These are phyloP conservation scores for Backusella westeae DNA, from an alignment of 192 early-diverging fungal species.

Conservation along the genomic window DNA sequence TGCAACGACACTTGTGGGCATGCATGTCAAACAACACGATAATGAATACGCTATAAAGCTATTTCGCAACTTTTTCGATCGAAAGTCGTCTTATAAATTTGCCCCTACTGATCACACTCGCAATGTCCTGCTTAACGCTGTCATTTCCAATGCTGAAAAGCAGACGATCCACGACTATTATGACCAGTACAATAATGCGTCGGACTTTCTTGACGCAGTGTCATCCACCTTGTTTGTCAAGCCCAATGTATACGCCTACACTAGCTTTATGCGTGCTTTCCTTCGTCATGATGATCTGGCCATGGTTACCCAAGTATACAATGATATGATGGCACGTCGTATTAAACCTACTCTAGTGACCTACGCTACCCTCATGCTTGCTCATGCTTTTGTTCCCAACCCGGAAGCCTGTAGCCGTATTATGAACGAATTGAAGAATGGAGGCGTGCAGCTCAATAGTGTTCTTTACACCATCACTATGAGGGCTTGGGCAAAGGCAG, in stretches of 20 bases:
- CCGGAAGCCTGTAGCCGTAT: slow-evolving; percentile 20
- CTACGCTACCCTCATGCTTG: slow-evolving; percentile 39
- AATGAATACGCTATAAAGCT: slow-evolving; percentile 25
- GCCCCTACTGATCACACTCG: slow-evolving; percentile 19
- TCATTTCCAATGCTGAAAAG: slow-evolving; percentile 9
- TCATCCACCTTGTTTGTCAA: background rate
- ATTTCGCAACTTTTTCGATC: slow-evolving; percentile 27
- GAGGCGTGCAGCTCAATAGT: slow-evolving; percentile 26
- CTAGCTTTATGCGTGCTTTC: slow-evolving; percentile 38
- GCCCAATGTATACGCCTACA: slow-evolving; percentile 33
- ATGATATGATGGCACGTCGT: slow-evolving; percentile 28
- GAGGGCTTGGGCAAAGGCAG: slow-evolving; percentile 38
- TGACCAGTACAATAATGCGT: background rate
- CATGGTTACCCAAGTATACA: slow-evolving; percentile 28
- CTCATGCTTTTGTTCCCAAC: slow-evolving; percentile 34
- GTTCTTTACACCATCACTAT: slow-evolving; percentile 36
- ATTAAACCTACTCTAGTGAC: slow-evolving; percentile 34
- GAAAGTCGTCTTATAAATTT: background rate
- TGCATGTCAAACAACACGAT: slow-evolving; percentile 33
- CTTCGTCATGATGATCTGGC: slow-evolving; percentile 23
- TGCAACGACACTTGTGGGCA: slow-evolving; percentile 31
- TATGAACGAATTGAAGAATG: slow-evolving; percentile 21
- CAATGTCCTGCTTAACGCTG: slow-evolving; percentile 31
- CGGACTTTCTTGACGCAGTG: background rate
- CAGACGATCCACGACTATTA: slow-evolving; percentile 21